phyloP scores from a whole-genome alignment of 495 filamentous ascomycete genomes.

The Cercophora samala region DNA sequence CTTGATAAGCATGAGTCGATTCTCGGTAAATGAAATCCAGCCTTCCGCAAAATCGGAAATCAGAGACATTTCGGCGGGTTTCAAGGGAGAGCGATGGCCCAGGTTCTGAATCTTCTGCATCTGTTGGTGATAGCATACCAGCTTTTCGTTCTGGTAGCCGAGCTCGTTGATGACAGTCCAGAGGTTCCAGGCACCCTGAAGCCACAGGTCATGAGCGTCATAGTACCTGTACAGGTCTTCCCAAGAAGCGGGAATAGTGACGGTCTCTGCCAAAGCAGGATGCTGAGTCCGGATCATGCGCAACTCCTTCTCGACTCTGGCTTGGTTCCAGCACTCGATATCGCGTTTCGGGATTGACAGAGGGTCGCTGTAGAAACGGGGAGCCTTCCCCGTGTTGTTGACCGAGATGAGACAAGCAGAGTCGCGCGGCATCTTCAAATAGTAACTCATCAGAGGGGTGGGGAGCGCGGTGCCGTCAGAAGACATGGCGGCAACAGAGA shows the following conservation, averaged over 20 bases:
- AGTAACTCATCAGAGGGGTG: not conserved
- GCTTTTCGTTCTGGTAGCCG: not conserved
- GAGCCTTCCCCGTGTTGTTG: not conserved
- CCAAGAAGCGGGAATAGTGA: conserved; percentile 25
- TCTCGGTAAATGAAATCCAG: conserved; percentile 19
- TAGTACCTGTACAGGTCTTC: conserved; percentile 50
- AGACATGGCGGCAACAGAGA: not conserved
- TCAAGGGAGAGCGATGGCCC: not conserved
- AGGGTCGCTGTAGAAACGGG: not conserved
- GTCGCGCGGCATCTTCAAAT: not conserved
- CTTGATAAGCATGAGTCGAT: conserved; percentile 21
- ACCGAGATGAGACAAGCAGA: not conserved
- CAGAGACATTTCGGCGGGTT: not conserved
- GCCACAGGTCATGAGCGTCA: conserved; percentile 49
- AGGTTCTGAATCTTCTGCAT: not conserved
- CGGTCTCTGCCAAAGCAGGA: conserved; percentile 31
- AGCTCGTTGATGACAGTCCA: conserved; percentile 34
- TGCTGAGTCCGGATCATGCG: conserved; percentile 32
- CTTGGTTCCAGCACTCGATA: not conserved
- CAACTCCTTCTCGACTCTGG: conserved; percentile 30
- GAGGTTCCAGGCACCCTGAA: conserved; percentile 45
- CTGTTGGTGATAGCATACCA: not conserved
- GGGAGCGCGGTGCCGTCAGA: not conserved
- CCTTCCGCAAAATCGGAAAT: conserved; percentile 19
- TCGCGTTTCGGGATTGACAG: not conserved